Base-by-base conservation (phyloP, 352 stramenopile genomes). In the Aphanomyces astaci region DNA sequence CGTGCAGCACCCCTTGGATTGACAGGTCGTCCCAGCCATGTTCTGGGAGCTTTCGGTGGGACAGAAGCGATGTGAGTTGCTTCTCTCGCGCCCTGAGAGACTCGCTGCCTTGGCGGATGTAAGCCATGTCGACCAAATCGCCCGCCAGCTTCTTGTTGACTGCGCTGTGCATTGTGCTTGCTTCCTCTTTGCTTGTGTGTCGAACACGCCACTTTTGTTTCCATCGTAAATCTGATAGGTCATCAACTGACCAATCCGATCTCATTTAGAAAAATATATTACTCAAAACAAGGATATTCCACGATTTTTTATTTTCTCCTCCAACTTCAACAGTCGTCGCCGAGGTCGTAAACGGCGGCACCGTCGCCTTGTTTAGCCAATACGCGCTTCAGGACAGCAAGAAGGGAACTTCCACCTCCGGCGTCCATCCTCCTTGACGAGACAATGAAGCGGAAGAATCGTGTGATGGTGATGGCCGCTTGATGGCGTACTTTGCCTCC, bases 1-100 rank as follows among this genome's bases (percentile, higher is more conserved):
- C 84, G 48, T 86, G 76, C 65, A 98, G 78, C 45, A 97, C 75
- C 69, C 86, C 71, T 72, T 97, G 88, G 39, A 98, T 83, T 40
- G 78, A 88, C 46, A 76, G 72, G 24, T 97, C 92, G 66, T 97
- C 87, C 92, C 89, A 98, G 31, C 90, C 89, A 31, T 91, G 67
- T 66, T 90, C 77, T 10, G 92, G 92, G 53, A 98, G 76, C 59
- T 79, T 78, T 11, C 89, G 78, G 73, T 97, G 86, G 28, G 87
- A 76, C 17, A 98, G 75, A 30, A 98, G 75, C 22, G 71, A 78
- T 4, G 79, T 92, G 17, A 97, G 40, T 52, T 87, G 55, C 62
- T 88, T 78, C 63, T 95, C 76, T 4, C 84, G 79, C n/a, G 76
- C 74, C 43, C 75, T 77, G 57, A 95, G 40, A 5, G 81, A 76